Percentiles rank a stretch among this genome's conserved stretches.
These are phyloP conservation scores for Leccinellum albellum DNA, from an alignment of 768 basidiomycete species.

Conservation along the genomic window DNA sequence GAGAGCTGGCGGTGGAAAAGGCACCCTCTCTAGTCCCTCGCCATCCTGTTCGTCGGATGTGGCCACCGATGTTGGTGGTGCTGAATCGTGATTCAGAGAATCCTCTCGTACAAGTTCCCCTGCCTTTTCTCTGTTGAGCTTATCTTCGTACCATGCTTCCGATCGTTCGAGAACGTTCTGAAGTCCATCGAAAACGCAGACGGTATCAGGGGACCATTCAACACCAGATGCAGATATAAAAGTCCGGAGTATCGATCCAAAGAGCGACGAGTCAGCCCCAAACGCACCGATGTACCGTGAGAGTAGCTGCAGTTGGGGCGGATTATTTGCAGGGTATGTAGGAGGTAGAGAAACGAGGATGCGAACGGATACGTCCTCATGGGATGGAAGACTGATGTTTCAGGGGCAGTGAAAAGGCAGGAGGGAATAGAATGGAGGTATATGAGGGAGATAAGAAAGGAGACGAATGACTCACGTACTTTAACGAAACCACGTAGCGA, in stretches of 20 bases:
- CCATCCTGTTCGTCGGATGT: constrained; percentile 4
- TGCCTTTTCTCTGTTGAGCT: constrained; percentile 50
- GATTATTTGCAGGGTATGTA: constrained; percentile 60
- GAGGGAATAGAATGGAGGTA: not conserved
- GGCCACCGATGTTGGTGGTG: constrained; percentile 5
- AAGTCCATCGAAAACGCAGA: constrained; percentile 86
- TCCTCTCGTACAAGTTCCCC: constrained; percentile 58
- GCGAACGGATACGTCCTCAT: constrained; percentile 49
- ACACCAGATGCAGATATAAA: constrained; percentile 75
- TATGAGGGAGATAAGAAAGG: not conserved
- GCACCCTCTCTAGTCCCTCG: not conserved
- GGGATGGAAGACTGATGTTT: constrained; percentile 46
- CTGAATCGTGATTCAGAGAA: constrained; percentile 25
- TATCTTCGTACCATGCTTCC: constrained; percentile 68
- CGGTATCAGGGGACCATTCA: constrained; percentile 69
- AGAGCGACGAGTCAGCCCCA: constrained; percentile 67
- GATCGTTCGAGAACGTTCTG: constrained; percentile 70
- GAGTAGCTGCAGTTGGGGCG: constrained; percentile 81
- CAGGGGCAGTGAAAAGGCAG: not conserved
- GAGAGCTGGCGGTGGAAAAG: not conserved
- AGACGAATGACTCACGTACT: constrained; percentile 41
- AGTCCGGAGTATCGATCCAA: constrained; percentile 73
- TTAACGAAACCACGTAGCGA: constrained; percentile 63
- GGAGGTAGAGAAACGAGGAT: constrained; percentile 56
- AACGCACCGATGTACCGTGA: constrained; percentile 82